Base-by-base conservation (phyloP, 1,284 basidiomycete species). In the Sphaerobolus stellatus region DNA sequence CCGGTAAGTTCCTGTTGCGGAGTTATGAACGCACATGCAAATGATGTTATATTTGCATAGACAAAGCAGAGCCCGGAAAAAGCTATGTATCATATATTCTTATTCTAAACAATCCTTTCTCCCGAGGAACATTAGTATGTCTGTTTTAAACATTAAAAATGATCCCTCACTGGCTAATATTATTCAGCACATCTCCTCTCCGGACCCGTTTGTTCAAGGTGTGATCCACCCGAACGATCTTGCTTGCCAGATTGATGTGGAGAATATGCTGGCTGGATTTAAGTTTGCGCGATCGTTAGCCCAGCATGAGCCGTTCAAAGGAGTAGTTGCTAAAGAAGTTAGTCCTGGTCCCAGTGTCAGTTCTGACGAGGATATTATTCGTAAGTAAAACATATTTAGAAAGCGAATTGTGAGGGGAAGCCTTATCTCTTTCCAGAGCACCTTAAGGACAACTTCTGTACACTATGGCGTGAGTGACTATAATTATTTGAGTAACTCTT, bases 261-360 rank as follows among this genome's bases (percentile, higher is more conserved):
- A 38, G n/a, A 38, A n/a, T 38, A 38, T 7, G 36, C 36, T 38
- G 36, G 7, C n/a, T n/a, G 36, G 36, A 38, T 38, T 76, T 49
- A 71, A 74, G 51, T 71, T 70, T 59, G 66, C 69, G 1, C 59
- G 71, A 7, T 66, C 66, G 56, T 65, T 75, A 18, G 71, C 69
- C 4, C 43, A 66, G 18, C 56, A 67, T 30, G 52, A 58, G 53
- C 71, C 68, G 22, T 72, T 72, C 61, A 59, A 52, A 56, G 58
- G 43, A 31, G 5, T 57, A 28, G 20, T 59, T 11, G 13, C 29
- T 20, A 18, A 38, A 58, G 36, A 38, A 22, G 36, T 38, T 7
- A 38, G 36, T 22, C 36, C 36, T 38, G 36, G 36, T 4, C 36
- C 7, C 3, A 3, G n/a, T 38, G 36, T 38, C 3, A 38, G 4